Percentiles rank a stretch among this genome's conserved stretches.
These are phyloP conservation scores for Botrytis pseudocinerea DNA, from an alignment of 2,329 filamentous ascomycete genomes.

Conservation along the genomic window DNA sequence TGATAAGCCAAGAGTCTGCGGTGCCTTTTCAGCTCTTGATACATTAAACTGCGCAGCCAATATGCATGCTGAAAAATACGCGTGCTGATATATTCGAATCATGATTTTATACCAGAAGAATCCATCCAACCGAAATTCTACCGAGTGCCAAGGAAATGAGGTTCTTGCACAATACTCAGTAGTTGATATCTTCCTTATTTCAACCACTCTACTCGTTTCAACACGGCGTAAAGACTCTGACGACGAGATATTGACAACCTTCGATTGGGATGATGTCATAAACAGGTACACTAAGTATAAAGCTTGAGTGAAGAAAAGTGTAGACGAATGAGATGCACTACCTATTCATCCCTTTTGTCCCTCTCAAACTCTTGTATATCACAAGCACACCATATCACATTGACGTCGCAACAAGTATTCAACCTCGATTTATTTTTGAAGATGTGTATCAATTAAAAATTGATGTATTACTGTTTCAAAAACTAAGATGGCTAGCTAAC, in stretches of 20 bases:
- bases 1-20: not conserved
- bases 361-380: not conserved
- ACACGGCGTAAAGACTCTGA: too few relatives aligned
- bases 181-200: too few relatives aligned
- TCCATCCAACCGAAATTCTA: not conserved
- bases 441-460: not conserved
- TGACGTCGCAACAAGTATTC: not conserved
- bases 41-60: not conserved
- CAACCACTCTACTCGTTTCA: too few relatives aligned
- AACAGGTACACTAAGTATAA: not conserved
- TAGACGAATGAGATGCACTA: not conserved
- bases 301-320: not conserved
- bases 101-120: not conserved
- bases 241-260: not conserved
- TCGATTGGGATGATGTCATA: not conserved
- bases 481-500: not conserved
- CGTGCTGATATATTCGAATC: not conserved
- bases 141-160: not conserved
- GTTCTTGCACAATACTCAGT: not conserved
- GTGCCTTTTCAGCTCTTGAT: not conserved
- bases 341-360: not conserved
- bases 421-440: not conserved
- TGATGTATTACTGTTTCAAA: not conserved
- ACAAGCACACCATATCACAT: not conserved
- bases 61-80: conserved; percentile 2